These are phyloP conservation scores for Sisymbrium altissimum DNA, from an alignment of 345 rosid genomes.

Conservation along the genomic window DNA sequence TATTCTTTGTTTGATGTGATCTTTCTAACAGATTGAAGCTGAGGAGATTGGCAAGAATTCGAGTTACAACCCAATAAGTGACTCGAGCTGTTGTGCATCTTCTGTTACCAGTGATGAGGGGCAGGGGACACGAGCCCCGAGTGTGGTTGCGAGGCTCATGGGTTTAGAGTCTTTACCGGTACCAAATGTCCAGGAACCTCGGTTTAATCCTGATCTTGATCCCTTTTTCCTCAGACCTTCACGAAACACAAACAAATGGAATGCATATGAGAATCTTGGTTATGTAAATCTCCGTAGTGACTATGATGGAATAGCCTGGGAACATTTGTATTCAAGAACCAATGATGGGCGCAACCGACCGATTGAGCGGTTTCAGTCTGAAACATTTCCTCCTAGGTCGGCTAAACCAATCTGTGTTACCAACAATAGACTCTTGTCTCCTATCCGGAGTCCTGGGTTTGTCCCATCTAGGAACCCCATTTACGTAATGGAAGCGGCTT, in stretches of 20 bases:
- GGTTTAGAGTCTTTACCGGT: slow-evolving; percentile 86
- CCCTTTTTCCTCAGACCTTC: slow-evolving; percentile 35
- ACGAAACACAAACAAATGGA: slow-evolving; percentile 35
- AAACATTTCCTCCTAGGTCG: slow-evolving; percentile 68
- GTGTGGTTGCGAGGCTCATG: slow-evolving; percentile 95
- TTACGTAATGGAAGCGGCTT: slow-evolving; percentile 75
- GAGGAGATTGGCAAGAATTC: slow-evolving; percentile 44
- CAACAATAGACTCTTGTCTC: slow-evolving; percentile 73
- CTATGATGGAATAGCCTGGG: slow-evolving; percentile 37
- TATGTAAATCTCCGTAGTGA: slow-evolving; percentile 34
- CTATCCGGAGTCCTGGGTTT: slow-evolving; percentile 63
- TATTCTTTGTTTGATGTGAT: slow-evolving; percentile 6
- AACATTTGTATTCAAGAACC: slow-evolving; percentile 38
- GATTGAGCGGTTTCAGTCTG: slow-evolving; percentile 75
- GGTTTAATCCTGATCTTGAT: slow-evolving; percentile 37
- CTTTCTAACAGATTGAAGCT: slow-evolving; percentile 40
- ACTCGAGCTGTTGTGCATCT: slow-evolving; percentile 56
- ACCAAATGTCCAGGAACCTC: slow-evolving; percentile 41
- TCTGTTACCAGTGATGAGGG: slow-evolving; percentile 73
- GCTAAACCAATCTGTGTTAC: slow-evolving; percentile 61
- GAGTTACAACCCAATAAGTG: slow-evolving; percentile 45
- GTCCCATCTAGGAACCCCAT: slow-evolving; percentile 47
- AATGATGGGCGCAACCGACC: slow-evolving; percentile 47
- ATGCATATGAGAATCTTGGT: slow-evolving; percentile 43
- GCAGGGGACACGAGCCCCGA: slow-evolving; percentile 60